Evolutionary conservation across 2,329 filamentous ascomycete genomes (phyloP).

Genomic region (Ceratocystis cacaofunesta): DNA sequence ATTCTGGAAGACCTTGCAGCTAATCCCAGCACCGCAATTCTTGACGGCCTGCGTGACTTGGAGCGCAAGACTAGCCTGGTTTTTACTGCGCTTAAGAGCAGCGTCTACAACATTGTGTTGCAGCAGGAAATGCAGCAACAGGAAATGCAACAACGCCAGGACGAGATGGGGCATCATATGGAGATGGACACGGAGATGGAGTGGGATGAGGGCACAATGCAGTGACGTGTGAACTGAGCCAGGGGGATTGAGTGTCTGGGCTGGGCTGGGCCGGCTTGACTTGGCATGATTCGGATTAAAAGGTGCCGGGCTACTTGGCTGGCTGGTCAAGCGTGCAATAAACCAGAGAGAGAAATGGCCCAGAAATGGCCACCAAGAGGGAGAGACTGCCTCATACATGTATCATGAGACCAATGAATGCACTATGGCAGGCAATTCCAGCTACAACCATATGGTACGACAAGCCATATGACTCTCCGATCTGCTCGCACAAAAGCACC

Average conservation of each 20-base stretch:
- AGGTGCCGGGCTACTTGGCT: neutral
- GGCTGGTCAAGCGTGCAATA: neutral
- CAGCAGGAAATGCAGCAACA: constrained; percentile 65
- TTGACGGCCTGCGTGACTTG: constrained; percentile 72
- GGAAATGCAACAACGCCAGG: constrained; percentile 19
- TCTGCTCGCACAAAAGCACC: neutral
- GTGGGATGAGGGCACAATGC: constrained; percentile 15
- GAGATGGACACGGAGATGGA: constrained; percentile 16
- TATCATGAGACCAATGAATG: constrained; percentile 1
- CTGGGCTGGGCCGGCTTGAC: neutral
- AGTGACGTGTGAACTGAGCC: neutral
- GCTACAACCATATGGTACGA: neutral
- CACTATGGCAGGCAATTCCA: no score
- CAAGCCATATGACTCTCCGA: neutral
- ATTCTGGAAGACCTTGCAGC: constrained; percentile 49
- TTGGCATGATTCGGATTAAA: neutral
- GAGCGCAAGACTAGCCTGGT: constrained; percentile 91
- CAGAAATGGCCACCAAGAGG: neutral
- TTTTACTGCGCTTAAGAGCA: constrained; percentile 91
- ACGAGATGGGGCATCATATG: constrained; percentile 20
- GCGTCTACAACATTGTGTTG: constrained; percentile 95
- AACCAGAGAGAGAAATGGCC: neutral
- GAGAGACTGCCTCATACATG: neutral
- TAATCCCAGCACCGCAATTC: constrained; percentile 62
- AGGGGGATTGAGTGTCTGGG: neutral